Conservation (phyloP, 75 land plant genomes). For the Sequoia sempervirens region DNA sequence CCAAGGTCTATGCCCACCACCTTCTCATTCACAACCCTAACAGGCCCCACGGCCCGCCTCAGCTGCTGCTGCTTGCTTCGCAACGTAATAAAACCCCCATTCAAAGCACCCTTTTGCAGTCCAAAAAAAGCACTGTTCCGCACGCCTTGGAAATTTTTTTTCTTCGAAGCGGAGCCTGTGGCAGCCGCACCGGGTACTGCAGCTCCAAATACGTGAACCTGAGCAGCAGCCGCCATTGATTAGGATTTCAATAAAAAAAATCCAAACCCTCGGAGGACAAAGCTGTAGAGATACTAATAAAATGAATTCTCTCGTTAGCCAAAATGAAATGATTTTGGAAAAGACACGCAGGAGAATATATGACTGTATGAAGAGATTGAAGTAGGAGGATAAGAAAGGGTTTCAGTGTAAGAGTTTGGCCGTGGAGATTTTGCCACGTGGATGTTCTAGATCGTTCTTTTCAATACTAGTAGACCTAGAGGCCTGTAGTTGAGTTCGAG, state of each 20-base stretch:
- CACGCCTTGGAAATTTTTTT: background rate
- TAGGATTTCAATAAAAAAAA: background rate
- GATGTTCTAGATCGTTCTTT: slow-evolving; percentile 4
- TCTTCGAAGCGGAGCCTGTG: background rate
- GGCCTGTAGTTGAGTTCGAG: background rate
- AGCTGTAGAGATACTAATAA: background rate
- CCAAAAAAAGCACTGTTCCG: slow-evolving; percentile 27
- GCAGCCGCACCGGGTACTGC: background rate
- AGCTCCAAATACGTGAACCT: slow-evolving; percentile 9
- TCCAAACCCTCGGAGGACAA: background rate
- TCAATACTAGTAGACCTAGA: background rate
- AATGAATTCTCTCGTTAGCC: background rate
- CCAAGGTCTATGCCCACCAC: slow-evolving; percentile 71
- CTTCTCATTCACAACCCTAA: slow-evolving; percentile 47
- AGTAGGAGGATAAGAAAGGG: background rate
- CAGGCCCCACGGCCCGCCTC: slow-evolving; percentile 20
- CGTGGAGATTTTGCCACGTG: background rate
- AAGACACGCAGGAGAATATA: background rate
- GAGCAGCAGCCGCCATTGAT: slow-evolving; percentile 12
- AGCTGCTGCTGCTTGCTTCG: background rate
- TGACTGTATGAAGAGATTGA: background rate
- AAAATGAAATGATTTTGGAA: background rate
- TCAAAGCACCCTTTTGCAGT: slow-evolving; percentile 3
- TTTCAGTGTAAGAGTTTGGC: background rate
- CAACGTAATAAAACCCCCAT: slow-evolving; percentile 5